Base-by-base conservation (phyloP, 2,329 filamentous ascomycete species). In the Penicillium olsonii region DNA sequence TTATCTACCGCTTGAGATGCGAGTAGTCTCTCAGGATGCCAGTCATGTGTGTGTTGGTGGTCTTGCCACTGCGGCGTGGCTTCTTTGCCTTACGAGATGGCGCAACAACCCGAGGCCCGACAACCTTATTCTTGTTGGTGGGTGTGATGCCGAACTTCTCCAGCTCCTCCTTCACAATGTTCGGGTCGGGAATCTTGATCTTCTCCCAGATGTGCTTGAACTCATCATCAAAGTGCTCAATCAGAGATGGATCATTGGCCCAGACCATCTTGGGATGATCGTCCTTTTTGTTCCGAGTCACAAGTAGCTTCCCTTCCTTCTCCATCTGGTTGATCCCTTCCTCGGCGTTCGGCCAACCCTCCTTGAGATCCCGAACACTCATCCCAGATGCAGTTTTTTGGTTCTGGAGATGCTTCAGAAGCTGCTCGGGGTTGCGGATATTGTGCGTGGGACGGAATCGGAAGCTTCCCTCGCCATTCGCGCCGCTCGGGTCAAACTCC, bases 261-360 rank as follows among this genome's bases (percentile, higher is more conserved):
- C 92, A 97, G 45, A 99, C 85, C 75, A 87, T 89, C 62, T 87
- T 85, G 2, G 92, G 86, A 60, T 88, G 83, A 65, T 88, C 87
- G 68, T 97, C 92, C 76, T 97, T 97, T 74, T 94, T 95, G 48
- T 92, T 92, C 53, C 92, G 84, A 18, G 90, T 88, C 5, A 96
- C 90, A 29, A 97, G 79, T 38, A 97, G 79, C 69, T 87, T 87
- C 65, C 92, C 87, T 67, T 88, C 83, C 34, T 73, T 74, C 75
- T 96, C 92, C 43, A 99, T 80, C 59, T 83, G 78, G 55, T 87
- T 82, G 67, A 99, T 87, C 9, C 87, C 82, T 17, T 87, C 82
- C 53, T 92, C 85, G 64, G 90, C 95, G 62, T 87, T 86, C 19
- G 87, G 85, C 94, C 94, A 99, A 55, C 94, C 94, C 68, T 99